Base-by-base conservation (phyloP, 2,329 filamentous ascomycete species). In the Fusarium multiceps region DNA sequence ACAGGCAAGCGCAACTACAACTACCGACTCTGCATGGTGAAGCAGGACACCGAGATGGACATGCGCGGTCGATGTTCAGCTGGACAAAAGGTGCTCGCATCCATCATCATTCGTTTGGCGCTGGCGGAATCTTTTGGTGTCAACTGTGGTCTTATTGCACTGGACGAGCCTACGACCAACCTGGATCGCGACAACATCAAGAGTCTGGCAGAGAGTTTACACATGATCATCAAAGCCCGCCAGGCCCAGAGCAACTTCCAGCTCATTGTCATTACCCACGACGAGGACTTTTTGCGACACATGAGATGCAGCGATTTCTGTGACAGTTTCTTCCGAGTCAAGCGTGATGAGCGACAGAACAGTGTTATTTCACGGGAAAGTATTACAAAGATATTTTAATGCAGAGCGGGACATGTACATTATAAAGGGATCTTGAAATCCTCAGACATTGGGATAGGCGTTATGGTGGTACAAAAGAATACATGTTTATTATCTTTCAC, bases 31-130 rank as follows among this genome's bases (percentile, higher is more conserved):
- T 94, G 93, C 80, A 99, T 99, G 96, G 90, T 97, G 73, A 99
- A 99, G 83, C 92, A 95, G 78, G 94, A 97, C 76, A 93, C 92
- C 1, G 96, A 99, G 80, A 97, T 99, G 94, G 96, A 99, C 82
- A 99, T 99, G 96, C 93, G 96, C 68, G 97, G 96, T 2, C 93
- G 96, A 58, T 99, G 96, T 85, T 97, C 93, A 72, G 96, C 96
- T 2, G 96, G 96, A 6, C 96, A 99, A 79, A 98, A 97, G 81
- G 95, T 99, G 28, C 88, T 99, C 28, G 96, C 96, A 7, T 94
- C 91, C 80, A 99, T 99, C 82, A 97, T 99, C 81, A 98, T 99
- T 79, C 94, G 96, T 3, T 88, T 99, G 28, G 96, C 97, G 14
- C 88, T 99, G 48, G 96, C 96, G 6, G 96, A 99, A 80, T 97